Evolutionary conservation across 495 filamentous ascomycete genomes (phyloP).

Genomic region (Tuber microsphaerosporum): DNA sequence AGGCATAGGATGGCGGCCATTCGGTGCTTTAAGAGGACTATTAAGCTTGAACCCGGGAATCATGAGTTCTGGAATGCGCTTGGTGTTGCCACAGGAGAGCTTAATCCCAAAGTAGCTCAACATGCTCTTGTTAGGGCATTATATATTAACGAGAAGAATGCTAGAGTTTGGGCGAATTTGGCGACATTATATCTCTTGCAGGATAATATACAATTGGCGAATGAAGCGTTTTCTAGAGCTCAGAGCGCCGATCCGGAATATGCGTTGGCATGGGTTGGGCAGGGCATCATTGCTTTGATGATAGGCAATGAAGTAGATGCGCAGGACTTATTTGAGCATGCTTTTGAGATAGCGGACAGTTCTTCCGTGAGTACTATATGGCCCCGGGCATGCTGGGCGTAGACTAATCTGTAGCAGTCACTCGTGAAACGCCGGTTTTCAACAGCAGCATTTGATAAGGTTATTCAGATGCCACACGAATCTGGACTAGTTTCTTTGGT

Average conservation of each 20-base stretch:
- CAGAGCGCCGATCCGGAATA: slow-evolving; percentile 93
- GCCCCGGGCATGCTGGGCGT: background rate
- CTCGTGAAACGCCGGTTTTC: slow-evolving; percentile 70
- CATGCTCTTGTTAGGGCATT: slow-evolving; percentile 90
- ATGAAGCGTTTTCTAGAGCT: slow-evolving; percentile 78
- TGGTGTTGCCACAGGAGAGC: slow-evolving; percentile 73
- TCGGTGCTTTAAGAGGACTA: slow-evolving; percentile 89
- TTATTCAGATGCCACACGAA: slow-evolving; percentile 47
- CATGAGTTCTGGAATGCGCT: slow-evolving; percentile 97
- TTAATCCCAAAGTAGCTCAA: slow-evolving; percentile 84
- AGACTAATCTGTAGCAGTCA: slow-evolving; percentile 17
- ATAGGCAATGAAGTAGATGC: slow-evolving; percentile 69
- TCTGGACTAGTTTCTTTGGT: slow-evolving; percentile 49
- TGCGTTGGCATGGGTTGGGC: slow-evolving; percentile 85
- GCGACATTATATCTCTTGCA: slow-evolving; percentile 79
- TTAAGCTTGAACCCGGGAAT: slow-evolving; percentile 91
- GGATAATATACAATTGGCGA: slow-evolving; percentile 71
- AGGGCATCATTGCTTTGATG: slow-evolving; percentile 73
- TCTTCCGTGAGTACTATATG: slow-evolving; percentile 48
- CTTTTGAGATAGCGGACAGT: slow-evolving; percentile 80
- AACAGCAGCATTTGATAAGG: slow-evolving; percentile 66
- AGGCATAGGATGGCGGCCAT: slow-evolving; percentile 59
- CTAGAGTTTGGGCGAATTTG: slow-evolving; percentile 81
- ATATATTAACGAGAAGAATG: slow-evolving; percentile 79
- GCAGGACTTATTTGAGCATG: slow-evolving; percentile 80